Conservation (phyloP, 192 early-diverging fungal species). For the Podila verticillata region DNA sequence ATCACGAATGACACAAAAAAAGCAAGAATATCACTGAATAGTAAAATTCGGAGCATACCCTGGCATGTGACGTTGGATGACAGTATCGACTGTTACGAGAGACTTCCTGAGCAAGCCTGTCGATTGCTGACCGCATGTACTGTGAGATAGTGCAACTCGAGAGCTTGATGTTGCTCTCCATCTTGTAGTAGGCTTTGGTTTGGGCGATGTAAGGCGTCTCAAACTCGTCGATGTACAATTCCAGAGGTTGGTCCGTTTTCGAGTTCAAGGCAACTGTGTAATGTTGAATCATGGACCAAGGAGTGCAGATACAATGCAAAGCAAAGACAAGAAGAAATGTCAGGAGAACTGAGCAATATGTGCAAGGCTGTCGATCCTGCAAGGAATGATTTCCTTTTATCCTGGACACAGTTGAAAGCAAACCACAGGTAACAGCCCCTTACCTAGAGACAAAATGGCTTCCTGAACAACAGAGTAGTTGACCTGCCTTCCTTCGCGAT, state of each 20-base stretch:
- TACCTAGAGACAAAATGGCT: slow-evolving; percentile 71
- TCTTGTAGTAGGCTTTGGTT: slow-evolving; percentile 74
- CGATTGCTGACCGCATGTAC: slow-evolving; percentile 73
- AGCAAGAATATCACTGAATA: too few species aligned
- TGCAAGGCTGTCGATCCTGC: background rate
- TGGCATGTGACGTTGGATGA: slow-evolving; percentile 72
- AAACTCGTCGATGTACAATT: slow-evolving; percentile 83
- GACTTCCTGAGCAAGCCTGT: slow-evolving; percentile 71
- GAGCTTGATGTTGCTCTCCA: slow-evolving; percentile 69
- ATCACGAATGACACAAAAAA: background rate
- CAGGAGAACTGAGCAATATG: slow-evolving; percentile 7
- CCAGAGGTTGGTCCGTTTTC: slow-evolving; percentile 70
- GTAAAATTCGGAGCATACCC: slow-evolving; percentile 47
- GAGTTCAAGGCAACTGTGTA: slow-evolving; percentile 66
- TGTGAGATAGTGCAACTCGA: slow-evolving; percentile 65
- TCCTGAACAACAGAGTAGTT: slow-evolving; percentile 60
- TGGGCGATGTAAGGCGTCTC: slow-evolving; percentile 75
- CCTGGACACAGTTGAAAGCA: too few species aligned
- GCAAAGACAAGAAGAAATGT: slow-evolving; percentile 18
- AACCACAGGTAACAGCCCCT: background rate
- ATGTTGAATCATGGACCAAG: background rate
- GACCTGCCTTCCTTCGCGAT: slow-evolving; percentile 74
- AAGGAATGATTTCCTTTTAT: background rate
- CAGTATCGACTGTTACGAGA: slow-evolving; percentile 67
- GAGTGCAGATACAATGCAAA: background rate